Conservation (phyloP, 306 rosid species). For the Castanopsis chinensis region DNA sequence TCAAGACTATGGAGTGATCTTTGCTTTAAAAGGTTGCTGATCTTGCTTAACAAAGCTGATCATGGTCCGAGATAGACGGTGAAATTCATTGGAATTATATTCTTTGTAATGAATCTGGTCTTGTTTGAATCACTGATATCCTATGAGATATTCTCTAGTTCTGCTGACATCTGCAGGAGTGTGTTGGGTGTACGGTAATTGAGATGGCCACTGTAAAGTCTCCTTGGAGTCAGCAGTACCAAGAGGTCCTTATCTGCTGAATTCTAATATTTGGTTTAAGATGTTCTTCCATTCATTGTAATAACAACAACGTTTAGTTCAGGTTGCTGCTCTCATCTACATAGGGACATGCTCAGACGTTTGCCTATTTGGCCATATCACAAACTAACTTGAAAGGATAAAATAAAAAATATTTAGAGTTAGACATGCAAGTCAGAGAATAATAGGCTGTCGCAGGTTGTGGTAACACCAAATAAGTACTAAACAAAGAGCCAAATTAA, state of each 20-base stretch:
- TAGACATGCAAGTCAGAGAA: too few species aligned
- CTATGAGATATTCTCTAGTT: conserved; percentile 44
- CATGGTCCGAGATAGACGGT: background rate
- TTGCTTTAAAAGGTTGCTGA: conserved; percentile 4
- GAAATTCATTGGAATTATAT: background rate
- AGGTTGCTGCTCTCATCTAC: too few species aligned
- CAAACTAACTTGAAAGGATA: too few species aligned
- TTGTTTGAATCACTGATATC: conserved; percentile 20
- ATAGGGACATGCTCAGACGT: too few species aligned
- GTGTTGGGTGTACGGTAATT: conserved; percentile 99
- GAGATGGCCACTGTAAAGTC: conserved; percentile 99
- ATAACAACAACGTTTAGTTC: too few species aligned
- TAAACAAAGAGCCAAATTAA: too few species aligned
- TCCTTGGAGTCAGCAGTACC: conserved; percentile 99
- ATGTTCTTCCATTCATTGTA: too few species aligned
- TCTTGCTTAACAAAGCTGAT: background rate
- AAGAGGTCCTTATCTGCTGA: conserved; percentile 61
- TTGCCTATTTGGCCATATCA: too few species aligned
- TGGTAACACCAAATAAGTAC: too few species aligned
- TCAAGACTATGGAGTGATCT: background rate
- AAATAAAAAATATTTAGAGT: too few species aligned
- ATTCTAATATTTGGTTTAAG: conserved; percentile 16
- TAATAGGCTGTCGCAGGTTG: too few species aligned
- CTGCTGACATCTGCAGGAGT: conserved; percentile 99
- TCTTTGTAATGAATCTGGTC: conserved; percentile 13